Base-by-base conservation (phyloP, 2,329 filamentous ascomycete genomes). In the Paraphoma sp. region DNA sequence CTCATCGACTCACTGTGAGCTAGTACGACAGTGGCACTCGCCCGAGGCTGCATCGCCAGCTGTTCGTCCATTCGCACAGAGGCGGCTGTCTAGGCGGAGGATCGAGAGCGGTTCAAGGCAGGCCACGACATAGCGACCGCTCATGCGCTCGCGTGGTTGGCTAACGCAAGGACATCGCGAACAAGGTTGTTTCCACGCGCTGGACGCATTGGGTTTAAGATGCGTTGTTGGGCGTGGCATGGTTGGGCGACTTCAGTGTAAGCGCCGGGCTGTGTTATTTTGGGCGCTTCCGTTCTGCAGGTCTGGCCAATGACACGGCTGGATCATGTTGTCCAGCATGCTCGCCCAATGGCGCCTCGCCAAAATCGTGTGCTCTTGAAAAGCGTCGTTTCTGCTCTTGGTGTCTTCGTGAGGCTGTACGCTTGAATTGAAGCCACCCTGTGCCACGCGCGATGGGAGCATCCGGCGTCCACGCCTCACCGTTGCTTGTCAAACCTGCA, bases 61-160 rank as follows among this genome's bases (percentile, higher is more conserved):
- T 62, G 59, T 67, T 61, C 57, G 65, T 69, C 68, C 71, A 73
- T 57, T 75, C 57, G 68, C 65, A 64, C 56, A 48, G 51, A 48
- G 55, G 53, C 60, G 47, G 54, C 59, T 56, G 62, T 54, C 50
- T 51, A 59, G 62, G 66, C 66, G 64, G 59, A 67, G 61, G 67
- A 59, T 51, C 59, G 61, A 68, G 66, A 68, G 73, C 73, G 74
- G 71, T 67, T 72, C 67, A 67, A 63, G 52, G 64, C 53, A 54
- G 72, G 74, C 71, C 73, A 76, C 72, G 69, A 73, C 69, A 70
- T 66, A 48, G 56, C 62, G 66, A 56, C 69, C 67, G 44, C 47
- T 50, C 47, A 49, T 60, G 33, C 41, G 45, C 29, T 41, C 46
- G 36, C 36, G 44, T 73, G 71, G 68, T 75, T 76, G 74, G 74